Conservation (phyloP, 805 yeast species). For the Zygosaccharomyces bailii region DNA sequence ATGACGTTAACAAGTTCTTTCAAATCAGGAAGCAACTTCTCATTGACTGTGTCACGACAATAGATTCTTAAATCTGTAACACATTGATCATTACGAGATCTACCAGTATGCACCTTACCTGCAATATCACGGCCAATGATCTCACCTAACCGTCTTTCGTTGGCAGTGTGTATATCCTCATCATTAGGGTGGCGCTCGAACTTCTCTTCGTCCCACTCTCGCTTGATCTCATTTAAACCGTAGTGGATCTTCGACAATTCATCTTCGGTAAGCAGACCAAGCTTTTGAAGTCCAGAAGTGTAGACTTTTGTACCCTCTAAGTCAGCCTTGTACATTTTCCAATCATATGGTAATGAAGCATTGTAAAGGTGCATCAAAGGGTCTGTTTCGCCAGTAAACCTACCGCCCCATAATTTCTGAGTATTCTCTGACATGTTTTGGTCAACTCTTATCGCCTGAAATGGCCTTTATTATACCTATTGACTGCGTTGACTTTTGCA, state of each 20-base stretch:
- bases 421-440: conserved; percentile 34
- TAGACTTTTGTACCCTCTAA: conserved; percentile 91
- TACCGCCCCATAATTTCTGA: conserved; percentile 93
- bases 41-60: conserved; percentile 70
- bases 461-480: too few species aligned
- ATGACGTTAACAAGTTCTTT: conserved; percentile 65
- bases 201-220: conserved; percentile 82
- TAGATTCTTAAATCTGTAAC: conserved; percentile 98
- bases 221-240: conserved; percentile 67
- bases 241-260: conserved; percentile 80
- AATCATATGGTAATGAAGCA: conserved; percentile 94
- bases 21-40: conserved; percentile 54
- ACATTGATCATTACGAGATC: conserved; percentile 97
- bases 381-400: conserved; percentile 95
- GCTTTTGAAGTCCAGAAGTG: conserved; percentile 78
- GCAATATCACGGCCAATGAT: conserved; percentile 89
- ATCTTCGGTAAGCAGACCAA: conserved; percentile 66
- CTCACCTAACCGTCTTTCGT: conserved; percentile 96
- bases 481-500: too few species aligned
- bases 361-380: conserved; percentile 97
- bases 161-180: conserved; percentile 98
- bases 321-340: conserved; percentile 92
- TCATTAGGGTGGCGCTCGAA: conserved; percentile 46
- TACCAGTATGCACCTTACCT: conserved; percentile 98
- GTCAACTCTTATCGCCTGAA: neutral